Conservation (phyloP, 2,329 filamentous ascomycete species). For the Fusarium praegraminearum region DNA sequence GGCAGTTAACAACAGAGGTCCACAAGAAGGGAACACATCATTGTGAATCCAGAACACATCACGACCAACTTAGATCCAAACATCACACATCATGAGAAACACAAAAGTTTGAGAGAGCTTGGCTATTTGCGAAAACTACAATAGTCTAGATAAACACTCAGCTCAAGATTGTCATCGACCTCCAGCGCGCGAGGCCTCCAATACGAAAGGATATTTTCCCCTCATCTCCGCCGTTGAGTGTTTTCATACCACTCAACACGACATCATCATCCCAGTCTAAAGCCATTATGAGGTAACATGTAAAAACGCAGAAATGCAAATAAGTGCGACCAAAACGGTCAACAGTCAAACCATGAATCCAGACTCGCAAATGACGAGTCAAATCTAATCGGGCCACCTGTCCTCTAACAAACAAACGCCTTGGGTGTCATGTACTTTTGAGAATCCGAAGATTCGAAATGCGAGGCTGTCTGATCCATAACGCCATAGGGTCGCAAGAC, state of each 20-base stretch:
- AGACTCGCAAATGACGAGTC: conserved; percentile 44
- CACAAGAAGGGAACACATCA: not conserved
- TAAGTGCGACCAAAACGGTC: conserved; percentile 40
- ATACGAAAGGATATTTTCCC: conserved; percentile 22
- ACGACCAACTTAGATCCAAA: not conserved
- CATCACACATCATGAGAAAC: not conserved
- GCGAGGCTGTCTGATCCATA: conserved; percentile 30
- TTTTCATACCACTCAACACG: conserved; percentile 33
- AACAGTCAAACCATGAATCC: conserved; percentile 45
- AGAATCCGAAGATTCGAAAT: conserved; percentile 31
- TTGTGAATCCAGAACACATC: not conserved
- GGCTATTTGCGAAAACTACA: conserved; percentile 34
- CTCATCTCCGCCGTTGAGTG: conserved; percentile 23
- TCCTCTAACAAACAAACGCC: conserved; percentile 50
- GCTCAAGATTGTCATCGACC: conserved; percentile 38
- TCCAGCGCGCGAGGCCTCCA: conserved; percentile 25
- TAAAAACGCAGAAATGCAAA: conserved; percentile 35
- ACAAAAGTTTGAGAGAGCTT: conserved; percentile 1
- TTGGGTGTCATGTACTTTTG: conserved; percentile 48
- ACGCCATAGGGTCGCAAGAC: conserved; percentile 23
- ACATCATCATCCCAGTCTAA: conserved; percentile 47
- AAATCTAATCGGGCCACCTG: conserved; percentile 48
- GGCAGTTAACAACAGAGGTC: not conserved
- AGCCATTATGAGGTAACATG: conserved; percentile 47
- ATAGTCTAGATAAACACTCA: conserved; percentile 33